phyloP scores from a whole-genome alignment of 306 rosid species.

The Dalbergia cochinchinensis region DNA sequence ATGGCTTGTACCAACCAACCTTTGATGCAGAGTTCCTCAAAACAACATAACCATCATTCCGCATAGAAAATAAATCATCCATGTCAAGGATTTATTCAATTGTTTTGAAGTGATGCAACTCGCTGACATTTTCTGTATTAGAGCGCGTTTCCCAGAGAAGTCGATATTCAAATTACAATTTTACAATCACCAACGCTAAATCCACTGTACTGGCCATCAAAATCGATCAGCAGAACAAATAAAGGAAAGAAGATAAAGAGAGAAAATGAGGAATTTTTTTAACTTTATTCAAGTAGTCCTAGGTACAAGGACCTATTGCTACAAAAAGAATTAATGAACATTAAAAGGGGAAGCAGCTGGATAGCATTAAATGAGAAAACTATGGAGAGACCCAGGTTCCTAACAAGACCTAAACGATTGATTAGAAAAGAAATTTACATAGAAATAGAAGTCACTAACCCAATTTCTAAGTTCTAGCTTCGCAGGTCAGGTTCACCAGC shows the following conservation, averaged over 20 bases:
- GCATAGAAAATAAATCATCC: neutral
- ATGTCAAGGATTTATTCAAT: neutral
- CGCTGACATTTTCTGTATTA: neutral
- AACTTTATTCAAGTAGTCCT: constrained; percentile 75
- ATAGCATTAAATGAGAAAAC: constrained; percentile 43
- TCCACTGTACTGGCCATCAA: neutral
- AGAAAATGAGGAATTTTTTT: constrained; percentile 50
- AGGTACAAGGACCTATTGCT: constrained; percentile 66
- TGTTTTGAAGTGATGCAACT: neutral
- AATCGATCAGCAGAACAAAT: neutral
- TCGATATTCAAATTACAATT: neutral
- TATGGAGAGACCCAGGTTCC: constrained; percentile 59
- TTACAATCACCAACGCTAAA: neutral
- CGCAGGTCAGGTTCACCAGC: constrained; percentile 74
- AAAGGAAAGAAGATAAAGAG: neutral
- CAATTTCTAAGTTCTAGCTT: constrained; percentile 58
- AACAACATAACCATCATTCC: neutral
- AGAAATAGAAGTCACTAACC: constrained; percentile 53
- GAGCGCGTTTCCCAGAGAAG: neutral
- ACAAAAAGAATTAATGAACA: constrained; percentile 78
- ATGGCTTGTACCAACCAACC: neutral
- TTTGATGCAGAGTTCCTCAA: neutral
- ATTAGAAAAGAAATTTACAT: constrained; percentile 71
- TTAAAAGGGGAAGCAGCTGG: constrained; percentile 69
- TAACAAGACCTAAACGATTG: constrained; percentile 54